Conservation (phyloP, 2,329 filamentous ascomycete species). For the Ophiostoma australiae region DNA sequence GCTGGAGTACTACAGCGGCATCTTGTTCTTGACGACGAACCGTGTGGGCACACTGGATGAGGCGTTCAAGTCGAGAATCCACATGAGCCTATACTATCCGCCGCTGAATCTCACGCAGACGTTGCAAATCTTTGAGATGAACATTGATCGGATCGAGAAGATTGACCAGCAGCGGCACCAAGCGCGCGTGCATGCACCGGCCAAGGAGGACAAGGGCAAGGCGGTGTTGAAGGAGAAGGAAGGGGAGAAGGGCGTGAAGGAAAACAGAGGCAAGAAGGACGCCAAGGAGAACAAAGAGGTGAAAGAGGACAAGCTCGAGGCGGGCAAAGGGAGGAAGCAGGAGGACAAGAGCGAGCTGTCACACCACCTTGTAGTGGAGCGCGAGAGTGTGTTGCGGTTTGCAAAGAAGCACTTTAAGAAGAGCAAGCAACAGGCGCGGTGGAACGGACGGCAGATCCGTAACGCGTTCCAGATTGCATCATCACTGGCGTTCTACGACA, state of each 20-base stretch:
- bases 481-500: conserved; percentile 27
- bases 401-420: conserved; percentile 21
- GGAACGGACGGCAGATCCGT: conserved; percentile 37
- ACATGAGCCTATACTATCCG: conserved; percentile 42
- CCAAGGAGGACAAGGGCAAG: not conserved
- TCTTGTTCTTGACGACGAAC: conserved; percentile 50
- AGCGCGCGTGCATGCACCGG: not conserved
- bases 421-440: conserved; percentile 18
- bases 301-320: not conserved
- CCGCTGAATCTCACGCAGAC: conserved; percentile 25
- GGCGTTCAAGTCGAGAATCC: conserved; percentile 47
- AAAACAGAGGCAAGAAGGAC: not conserved
- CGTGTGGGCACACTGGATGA: conserved; percentile 46
- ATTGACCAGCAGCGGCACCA: conserved; percentile 23
- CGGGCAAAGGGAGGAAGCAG: not conserved
- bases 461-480: conserved; percentile 35
- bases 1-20: conserved; percentile 45
- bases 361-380: conserved; percentile 17
- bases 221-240: not conserved
- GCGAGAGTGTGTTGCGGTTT: conserved; percentile 15
- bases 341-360: conserved; percentile 13
- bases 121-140: conserved; percentile 26
- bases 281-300: conserved; percentile 8
- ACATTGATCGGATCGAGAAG: conserved; percentile 24
- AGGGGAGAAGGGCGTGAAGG: not conserved